These are phyloP conservation scores for Candida glaebosa DNA, from an alignment of 805 yeast genomes.

Conservation along the genomic window DNA sequence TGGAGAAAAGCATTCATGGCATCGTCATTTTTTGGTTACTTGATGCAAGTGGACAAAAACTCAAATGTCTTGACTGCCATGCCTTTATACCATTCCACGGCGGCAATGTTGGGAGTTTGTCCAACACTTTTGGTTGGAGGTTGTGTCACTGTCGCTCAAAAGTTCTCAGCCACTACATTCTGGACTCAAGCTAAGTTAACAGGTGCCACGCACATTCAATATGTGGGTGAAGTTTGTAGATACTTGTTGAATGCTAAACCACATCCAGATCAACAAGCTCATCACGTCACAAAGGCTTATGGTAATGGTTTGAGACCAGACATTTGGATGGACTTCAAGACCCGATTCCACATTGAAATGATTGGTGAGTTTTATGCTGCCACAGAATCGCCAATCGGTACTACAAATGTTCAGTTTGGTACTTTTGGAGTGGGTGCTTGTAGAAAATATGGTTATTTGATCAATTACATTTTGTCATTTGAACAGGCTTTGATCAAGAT, in stretches of 20 bases:
- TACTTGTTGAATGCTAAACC: constrained; percentile 66
- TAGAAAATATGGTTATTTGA: constrained; percentile 67
- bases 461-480: constrained; percentile 47
- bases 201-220: constrained; percentile 78
- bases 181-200: constrained; percentile 83
- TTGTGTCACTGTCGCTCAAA: constrained; percentile 71
- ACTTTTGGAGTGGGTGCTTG: constrained; percentile 85
- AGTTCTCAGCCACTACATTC: constrained; percentile 78
- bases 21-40: constrained; percentile 62
- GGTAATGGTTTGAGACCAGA: constrained; percentile 92
- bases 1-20: constrained; percentile 85
- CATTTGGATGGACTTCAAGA: constrained; percentile 79
- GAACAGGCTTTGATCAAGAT: constrained; percentile 65
- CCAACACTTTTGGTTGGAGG: constrained; percentile 67
- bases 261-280: constrained; percentile 63
- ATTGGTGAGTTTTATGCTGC: constrained; percentile 93
- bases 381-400: constrained; percentile 87
- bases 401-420: constrained; percentile 76
- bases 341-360: constrained; percentile 67
- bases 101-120: constrained; percentile 79
- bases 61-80: constrained; percentile 80
- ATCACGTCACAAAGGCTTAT: constrained; percentile 64
- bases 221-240: constrained; percentile 93
- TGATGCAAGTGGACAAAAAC: constrained; percentile 52
- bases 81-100: constrained; percentile 96